Evolutionary conservation across 768 basidiomycete genomes (phyloP), one percentile per base, ranked within the genome.

Genomic region (Mycena polygramma): DNA sequence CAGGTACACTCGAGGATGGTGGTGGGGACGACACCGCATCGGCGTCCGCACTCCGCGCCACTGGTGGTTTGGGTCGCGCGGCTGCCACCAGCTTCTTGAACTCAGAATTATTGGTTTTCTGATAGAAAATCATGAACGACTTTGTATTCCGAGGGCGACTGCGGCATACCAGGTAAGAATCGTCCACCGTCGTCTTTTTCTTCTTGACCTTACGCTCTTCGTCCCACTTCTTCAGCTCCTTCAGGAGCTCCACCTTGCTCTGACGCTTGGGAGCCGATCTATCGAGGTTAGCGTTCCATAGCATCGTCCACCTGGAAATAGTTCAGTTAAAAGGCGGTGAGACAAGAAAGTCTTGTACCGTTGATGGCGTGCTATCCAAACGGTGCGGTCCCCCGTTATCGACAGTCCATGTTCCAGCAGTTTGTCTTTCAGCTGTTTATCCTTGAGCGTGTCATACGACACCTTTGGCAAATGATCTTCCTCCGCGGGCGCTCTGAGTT

Each of bases 221-320:
- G 71, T 92, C 92, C 90, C 89, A 90, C 73, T 78, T 80, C 71
- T 82, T 86, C 75, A 93, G 75, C 41, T 92, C 91, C 49, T 75
- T 75, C 49, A 84, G 83, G 17, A 93, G 83, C 43, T 86, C 85
- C 1, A 76, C 69, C 63, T 82, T 77, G 20, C 81, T 82, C 75
- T 87, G 88, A 36, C 90, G 84, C 53, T 85, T 81, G 20, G 73
- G 57, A 2, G 72, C 59, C 22, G 83, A 83, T 71, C 86, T 87
- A 79, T 94, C 92, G 11, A 92, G 82, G 76, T 93, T 94, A 36
- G 91, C 88, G 69, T 94, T 94, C 73, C 85, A 90, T 49, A 91
- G 76, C 80, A 89, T 89, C 0, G 91, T 85, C 91, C 91, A 94
- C 71, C 92, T 93, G 55, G 53, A 11, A 63, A 54, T 30, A 71